Evolutionary conservation across 164 flowering plant genomes (phyloP).

Genomic region (Vitis vinifera): DNA sequence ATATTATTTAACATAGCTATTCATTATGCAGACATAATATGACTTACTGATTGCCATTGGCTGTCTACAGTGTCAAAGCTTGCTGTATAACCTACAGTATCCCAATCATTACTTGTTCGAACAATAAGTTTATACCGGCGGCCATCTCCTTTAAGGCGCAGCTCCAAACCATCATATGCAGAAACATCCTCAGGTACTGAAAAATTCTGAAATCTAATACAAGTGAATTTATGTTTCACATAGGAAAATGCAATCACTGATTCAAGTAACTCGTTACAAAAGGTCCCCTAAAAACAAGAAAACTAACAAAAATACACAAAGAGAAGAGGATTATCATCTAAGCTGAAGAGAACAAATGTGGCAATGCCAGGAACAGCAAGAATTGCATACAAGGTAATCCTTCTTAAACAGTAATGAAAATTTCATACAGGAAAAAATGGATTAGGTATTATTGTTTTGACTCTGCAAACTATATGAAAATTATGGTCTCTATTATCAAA

Average conservation of each 20-base stretch:
- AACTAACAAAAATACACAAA: no score
- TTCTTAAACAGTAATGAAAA: background rate
- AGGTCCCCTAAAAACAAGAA: background rate
- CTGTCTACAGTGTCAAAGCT: conserved; percentile 79
- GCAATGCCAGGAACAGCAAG: background rate
- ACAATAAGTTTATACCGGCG: conserved; percentile 83
- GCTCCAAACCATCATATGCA: conserved; percentile 92
- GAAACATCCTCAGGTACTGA: conserved; percentile 82
- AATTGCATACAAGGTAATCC: background rate
- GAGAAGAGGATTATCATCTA: background rate
- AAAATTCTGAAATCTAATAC: conserved; percentile 60
- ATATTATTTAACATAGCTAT: background rate
- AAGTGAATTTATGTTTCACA: background rate
- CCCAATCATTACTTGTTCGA: conserved; percentile 95
- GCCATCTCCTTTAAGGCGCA: conserved; percentile 89
- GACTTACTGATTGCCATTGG: conserved; percentile 92
- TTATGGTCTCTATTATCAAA: no score
- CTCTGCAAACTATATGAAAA: background rate
- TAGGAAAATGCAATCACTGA: background rate
- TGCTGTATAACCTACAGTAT: conserved; percentile 85
- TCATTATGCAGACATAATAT: background rate
- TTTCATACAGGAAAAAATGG: background rate
- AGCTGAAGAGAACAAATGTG: background rate
- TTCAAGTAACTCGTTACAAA: background rate
- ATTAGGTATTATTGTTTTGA: background rate